Percentiles rank a stretch among this genome's conserved stretches.
These are phyloP conservation scores for Sanghuangporus sanghuang DNA, from an alignment of 1,284 basidiomycete species.

Conservation along the genomic window DNA sequence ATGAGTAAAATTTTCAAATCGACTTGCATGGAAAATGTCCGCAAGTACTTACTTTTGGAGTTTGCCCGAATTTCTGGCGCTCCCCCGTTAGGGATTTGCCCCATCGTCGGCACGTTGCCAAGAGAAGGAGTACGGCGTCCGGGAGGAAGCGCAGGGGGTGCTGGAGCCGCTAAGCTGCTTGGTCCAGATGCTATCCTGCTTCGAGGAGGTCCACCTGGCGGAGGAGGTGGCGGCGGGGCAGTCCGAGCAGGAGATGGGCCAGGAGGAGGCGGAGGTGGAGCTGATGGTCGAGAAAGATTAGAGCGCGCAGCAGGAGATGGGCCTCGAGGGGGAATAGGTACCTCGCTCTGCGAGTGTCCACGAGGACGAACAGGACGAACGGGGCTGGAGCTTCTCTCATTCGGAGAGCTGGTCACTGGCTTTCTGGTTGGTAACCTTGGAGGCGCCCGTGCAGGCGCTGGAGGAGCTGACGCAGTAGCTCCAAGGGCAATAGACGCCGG, in stretches of 20 bases:
- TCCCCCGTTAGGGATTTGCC: constrained; percentile 23
- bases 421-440: constrained; percentile 29
- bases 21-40: constrained; percentile 8
- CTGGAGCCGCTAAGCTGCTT: background rate
- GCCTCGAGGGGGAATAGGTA: constrained; percentile 27
- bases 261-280: constrained; percentile 30
- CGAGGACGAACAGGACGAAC: constrained; percentile 21
- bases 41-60: constrained; percentile 47
- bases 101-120: constrained; percentile 16
- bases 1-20: background rate
- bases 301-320: constrained; percentile 16
- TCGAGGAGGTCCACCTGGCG: constrained; percentile 14
- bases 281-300: constrained; percentile 8
- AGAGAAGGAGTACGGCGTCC: constrained; percentile 21
- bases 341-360: constrained; percentile 18
- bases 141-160: constrained; percentile 22
- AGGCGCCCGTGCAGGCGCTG: constrained; percentile 23
- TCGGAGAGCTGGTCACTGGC: constrained; percentile 28
- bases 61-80: constrained; percentile 19
- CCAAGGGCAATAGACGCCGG: constrained; percentile 25
- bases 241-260: constrained; percentile 28
- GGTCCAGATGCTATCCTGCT: constrained; percentile 14
- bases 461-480: constrained; percentile 16
- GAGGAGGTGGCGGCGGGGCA: constrained; percentile 24
- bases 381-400: constrained; percentile 30